phyloP scores from a whole-genome alignment of 2,329 filamentous ascomycete genomes.

The Aphanocladium album region DNA sequence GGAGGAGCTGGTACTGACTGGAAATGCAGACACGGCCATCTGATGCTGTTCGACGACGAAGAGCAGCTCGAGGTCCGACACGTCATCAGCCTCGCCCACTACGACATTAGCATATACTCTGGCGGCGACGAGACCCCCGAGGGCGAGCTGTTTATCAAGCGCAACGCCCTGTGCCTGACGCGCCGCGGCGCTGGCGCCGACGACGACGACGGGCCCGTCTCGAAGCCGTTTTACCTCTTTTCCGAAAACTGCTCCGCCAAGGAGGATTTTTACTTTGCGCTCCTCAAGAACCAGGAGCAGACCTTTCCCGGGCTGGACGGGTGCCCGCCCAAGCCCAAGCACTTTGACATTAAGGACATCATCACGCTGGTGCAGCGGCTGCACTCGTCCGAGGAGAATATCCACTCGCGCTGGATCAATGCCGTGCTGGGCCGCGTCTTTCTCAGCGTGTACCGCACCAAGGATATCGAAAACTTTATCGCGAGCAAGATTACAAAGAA shows the following conservation, averaged over 20 bases:
- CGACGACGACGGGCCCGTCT: constrained; percentile 51
- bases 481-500: constrained; percentile 88
- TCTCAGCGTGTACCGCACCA: constrained; percentile 78
- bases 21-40: constrained; percentile 69
- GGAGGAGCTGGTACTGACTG: background rate
- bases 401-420: constrained; percentile 91
- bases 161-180: constrained; percentile 80
- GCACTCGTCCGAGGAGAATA: constrained; percentile 85
- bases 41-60: constrained; percentile 96
- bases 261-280: constrained; percentile 95
- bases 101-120: constrained; percentile 78
- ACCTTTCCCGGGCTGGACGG: constrained; percentile 47
- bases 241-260: constrained; percentile 94
- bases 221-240: constrained; percentile 89
- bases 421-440: constrained; percentile 85
- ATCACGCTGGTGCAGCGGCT: constrained; percentile 84
- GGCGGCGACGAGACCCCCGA: constrained; percentile 76
- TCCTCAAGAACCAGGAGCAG: constrained; percentile 78
- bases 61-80: constrained; percentile 94
- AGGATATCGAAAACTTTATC: constrained; percentile 74
- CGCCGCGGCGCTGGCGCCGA: constrained; percentile 55
- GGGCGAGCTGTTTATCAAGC: constrained; percentile 91
- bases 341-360: constrained; percentile 80
- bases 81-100: constrained; percentile 87
- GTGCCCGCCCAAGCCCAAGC: constrained; percentile 61